Base-by-base conservation (phyloP, 2,329 filamentous ascomycete species). In the Chaetomium sp. region DNA sequence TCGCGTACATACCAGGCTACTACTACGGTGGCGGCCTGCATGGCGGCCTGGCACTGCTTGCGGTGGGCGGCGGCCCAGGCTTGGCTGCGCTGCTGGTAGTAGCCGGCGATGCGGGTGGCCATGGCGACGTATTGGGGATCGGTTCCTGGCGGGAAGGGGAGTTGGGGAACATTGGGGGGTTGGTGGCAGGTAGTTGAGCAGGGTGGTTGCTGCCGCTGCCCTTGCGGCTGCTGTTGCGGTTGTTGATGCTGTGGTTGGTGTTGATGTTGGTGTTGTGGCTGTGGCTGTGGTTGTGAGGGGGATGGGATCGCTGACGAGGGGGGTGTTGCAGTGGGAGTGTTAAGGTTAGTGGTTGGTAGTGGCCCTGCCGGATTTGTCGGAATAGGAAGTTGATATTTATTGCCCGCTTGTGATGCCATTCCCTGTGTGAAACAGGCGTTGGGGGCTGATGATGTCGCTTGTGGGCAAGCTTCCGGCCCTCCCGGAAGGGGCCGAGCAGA, bases 1-100 rank as follows among this genome's bases (percentile, higher is more conserved):
- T 77, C 75, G 44, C 75, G 71, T 44, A 76, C 71, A 60, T 78
- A 77, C 75, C 75, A 78, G 10, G 75, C 75, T 36, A 78, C 74
- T 4, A 77, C 72, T 27, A 78, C 64, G 72, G 76, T 77, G 55
- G 75, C 73, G 0, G 75, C 75, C 60, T 76, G 74, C 67, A 72
- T 75, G 69, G 74, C 74, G 58, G 77, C 75, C 64, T 76, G 74
- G 60, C 72, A 75, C 62, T 74, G 73, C 61, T 76, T 72, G 43
- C 73, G 70, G 63, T 77, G 74, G 63, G 72, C 67, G 59, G 66
- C 71, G 54, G 74, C 75, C 75, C 75, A 77, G 6, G 72, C 72
- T 66, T 76, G 74, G 61, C 75, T 77, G 45, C 72, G 67, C 64
- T 77, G 75, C 61, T 77, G 74, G 60, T 77, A 77, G 65, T 75